A percentile compares a stretch with the other conserved stretches of the same genome.
phyloP scores from a whole-genome alignment of 2,329 filamentous ascomycete species.

The Scytalidium lignicola region DNA sequence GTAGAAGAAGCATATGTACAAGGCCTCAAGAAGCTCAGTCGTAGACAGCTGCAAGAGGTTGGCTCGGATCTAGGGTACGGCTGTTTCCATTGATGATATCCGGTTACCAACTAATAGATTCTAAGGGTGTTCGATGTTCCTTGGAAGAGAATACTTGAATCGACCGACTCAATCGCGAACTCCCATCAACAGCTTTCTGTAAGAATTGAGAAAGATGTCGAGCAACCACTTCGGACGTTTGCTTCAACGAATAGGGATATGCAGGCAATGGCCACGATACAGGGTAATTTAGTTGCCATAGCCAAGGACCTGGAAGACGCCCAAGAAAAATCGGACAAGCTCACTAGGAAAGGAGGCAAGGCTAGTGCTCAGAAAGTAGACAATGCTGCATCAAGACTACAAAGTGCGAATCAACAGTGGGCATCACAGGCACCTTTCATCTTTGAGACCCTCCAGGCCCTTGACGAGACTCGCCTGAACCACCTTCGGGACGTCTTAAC shows the following conservation, averaged over 20 bases:
- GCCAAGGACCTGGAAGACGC: slow-evolving; percentile 82
- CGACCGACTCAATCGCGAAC: slow-evolving; percentile 73
- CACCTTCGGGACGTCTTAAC: slow-evolving; percentile 87
- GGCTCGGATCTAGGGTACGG: slow-evolving; percentile 81
- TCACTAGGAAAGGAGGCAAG: slow-evolving; percentile 72
- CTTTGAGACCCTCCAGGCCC: slow-evolving; percentile 84
- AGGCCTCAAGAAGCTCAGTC: slow-evolving; percentile 73
- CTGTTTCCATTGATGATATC: slow-evolving; percentile 3
- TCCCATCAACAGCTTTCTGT: slow-evolving; percentile 77
- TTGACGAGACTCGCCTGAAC: slow-evolving; percentile 86
- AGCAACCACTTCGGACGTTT: slow-evolving; percentile 75
- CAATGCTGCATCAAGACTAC: slow-evolving; percentile 64
- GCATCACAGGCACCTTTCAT: slow-evolving; percentile 91
- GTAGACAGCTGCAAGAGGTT: slow-evolving; percentile 68
- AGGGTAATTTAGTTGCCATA: slow-evolving; percentile 72
- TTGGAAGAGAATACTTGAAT: slow-evolving; percentile 81
- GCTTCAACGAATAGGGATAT: slow-evolving; percentile 67
- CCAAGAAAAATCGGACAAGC: slow-evolving; percentile 79
- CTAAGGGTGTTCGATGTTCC: slow-evolving; percentile 79
- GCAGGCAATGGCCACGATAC: slow-evolving; percentile 73
- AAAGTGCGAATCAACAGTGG: slow-evolving; percentile 81
- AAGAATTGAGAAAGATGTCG: slow-evolving; percentile 84
- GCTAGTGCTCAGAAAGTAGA: slow-evolving; percentile 74
- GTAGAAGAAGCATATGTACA: slow-evolving; percentile 87
- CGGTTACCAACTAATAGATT: slow-evolving; percentile 15